phyloP scores from a whole-genome alignment of 148 eudicot genomes.

The Silene conica region DNA sequence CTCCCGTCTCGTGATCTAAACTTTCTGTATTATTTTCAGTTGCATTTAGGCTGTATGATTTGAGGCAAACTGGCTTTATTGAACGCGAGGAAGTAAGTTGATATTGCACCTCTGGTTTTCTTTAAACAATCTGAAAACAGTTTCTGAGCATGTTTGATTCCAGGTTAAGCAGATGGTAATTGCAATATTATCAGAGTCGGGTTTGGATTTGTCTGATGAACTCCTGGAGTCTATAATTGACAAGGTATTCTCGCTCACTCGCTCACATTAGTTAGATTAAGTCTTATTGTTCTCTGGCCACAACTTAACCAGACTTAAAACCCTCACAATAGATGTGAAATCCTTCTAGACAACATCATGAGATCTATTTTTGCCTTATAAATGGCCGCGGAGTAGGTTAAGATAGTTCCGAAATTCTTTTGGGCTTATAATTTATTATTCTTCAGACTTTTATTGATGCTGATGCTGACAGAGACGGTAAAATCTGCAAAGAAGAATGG shows the following conservation, averaged over 20 bases:
- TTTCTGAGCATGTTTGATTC: slow-evolving; percentile 18
- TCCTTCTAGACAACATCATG: background rate
- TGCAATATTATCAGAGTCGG: slow-evolving; percentile 78
- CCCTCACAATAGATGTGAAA: background rate
- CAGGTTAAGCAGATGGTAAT: slow-evolving; percentile 95
- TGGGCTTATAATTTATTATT: background rate
- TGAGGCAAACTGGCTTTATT: slow-evolving; percentile 89
- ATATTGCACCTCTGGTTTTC: background rate
- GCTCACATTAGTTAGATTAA: background rate
- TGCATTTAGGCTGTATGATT: slow-evolving; percentile 86
- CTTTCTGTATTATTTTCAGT: slow-evolving; percentile 44
- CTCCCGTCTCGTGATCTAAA: background rate
- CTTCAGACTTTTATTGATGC: slow-evolving; percentile 86
- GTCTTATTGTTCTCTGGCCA: background rate
- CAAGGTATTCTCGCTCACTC: slow-evolving; percentile 36
- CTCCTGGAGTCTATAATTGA: slow-evolving; percentile 73
- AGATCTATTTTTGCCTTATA: background rate
- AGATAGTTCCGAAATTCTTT: background rate
- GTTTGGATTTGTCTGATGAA: slow-evolving; percentile 64
- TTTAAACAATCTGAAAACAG: background rate
- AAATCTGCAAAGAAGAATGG: slow-evolving; percentile 77
- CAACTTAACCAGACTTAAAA: background rate
- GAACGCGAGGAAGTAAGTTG: slow-evolving; percentile 96
- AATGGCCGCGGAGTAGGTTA: background rate
- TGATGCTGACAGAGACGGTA: slow-evolving; percentile 77